Evolutionary conservation across 441 rosid species (phyloP).

Genomic region (Monsonia emarginata): DNA sequence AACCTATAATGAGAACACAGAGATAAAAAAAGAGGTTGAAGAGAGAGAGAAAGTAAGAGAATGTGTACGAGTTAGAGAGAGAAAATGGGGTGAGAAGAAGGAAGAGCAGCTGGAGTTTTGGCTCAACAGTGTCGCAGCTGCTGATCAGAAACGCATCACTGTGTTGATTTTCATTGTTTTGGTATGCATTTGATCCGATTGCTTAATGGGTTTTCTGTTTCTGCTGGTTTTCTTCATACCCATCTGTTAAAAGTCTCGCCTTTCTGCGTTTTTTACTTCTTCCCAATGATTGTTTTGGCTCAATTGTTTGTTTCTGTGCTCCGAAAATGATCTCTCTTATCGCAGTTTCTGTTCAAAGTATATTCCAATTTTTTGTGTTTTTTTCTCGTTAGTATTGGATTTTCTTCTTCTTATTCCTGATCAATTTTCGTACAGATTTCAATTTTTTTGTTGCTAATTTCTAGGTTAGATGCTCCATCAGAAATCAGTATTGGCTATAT

Average conservation of each 20-base stretch:
- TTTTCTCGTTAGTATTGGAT: not conserved
- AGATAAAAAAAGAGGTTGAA: not conserved
- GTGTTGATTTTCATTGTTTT: constrained; percentile 14
- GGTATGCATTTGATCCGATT: constrained; percentile 24
- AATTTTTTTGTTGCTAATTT: not conserved
- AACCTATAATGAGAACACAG: constrained; percentile 12
- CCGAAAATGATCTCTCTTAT: not conserved
- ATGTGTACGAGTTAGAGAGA: constrained; percentile 15
- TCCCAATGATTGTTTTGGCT: constrained; percentile 2
- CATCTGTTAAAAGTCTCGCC: not conserved
- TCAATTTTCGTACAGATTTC: not conserved
- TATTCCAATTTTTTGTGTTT: not conserved
- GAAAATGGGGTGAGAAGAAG: constrained; percentile 47
- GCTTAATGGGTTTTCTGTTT: not conserved
- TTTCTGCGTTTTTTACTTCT: not conserved
- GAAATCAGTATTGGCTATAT: constrained; percentile 10
- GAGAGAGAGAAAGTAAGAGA: constrained; percentile 17
- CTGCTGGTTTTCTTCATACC: not conserved
- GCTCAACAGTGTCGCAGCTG: constrained; percentile 44
- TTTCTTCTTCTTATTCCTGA: not conserved
- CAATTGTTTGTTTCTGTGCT: not conserved
- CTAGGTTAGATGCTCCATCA: constrained; percentile 1
- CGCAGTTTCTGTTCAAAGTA: constrained; percentile 4
- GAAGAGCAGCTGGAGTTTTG: constrained; percentile 52
- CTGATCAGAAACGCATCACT: constrained; percentile 23